Conservation (phyloP, 352 stramenopile species). For the Globisporangium nagaii region DNA sequence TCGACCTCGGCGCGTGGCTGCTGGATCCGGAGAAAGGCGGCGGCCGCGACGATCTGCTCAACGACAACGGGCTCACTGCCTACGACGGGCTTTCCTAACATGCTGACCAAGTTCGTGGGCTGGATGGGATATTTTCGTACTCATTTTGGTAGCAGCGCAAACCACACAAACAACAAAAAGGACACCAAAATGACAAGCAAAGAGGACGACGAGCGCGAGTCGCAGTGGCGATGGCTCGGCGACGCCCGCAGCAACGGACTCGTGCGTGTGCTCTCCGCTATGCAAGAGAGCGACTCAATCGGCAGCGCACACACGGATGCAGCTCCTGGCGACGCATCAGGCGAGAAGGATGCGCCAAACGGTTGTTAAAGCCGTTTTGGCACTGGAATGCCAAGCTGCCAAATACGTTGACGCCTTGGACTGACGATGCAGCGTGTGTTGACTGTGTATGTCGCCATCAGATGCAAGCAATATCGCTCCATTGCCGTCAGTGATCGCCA, state of each 20-base stretch:
- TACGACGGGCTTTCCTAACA: slow-evolving; percentile 86
- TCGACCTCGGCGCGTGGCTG: slow-evolving; percentile 89
- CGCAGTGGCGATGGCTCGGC: slow-evolving; percentile 20
- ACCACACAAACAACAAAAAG: not conserved
- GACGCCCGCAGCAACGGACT: slow-evolving; percentile 21
- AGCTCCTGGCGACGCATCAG: not conserved
- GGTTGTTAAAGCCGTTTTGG: no score
- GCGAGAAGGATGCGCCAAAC: not conserved
- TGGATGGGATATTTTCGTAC: no score
- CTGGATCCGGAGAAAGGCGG: slow-evolving; percentile 83
- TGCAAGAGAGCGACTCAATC: slow-evolving; percentile 14
- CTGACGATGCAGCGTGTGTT: no score
- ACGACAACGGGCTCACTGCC: slow-evolving; percentile 87
- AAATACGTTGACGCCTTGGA: no score
- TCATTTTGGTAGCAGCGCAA: not conserved
- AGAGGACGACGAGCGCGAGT: not conserved
- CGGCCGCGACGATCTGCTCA: slow-evolving; percentile 79
- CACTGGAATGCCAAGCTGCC: no score
- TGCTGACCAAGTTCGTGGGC: no score
- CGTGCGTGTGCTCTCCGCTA: slow-evolving; percentile 16
- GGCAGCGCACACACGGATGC: not conserved
- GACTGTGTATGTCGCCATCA: not conserved
- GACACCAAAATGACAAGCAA: not conserved
- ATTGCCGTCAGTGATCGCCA: slow-evolving; percentile 13
- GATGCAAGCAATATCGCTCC: not conserved